Conservation (phyloP, 768 basidiomycete species). For the Russula virescens region DNA sequence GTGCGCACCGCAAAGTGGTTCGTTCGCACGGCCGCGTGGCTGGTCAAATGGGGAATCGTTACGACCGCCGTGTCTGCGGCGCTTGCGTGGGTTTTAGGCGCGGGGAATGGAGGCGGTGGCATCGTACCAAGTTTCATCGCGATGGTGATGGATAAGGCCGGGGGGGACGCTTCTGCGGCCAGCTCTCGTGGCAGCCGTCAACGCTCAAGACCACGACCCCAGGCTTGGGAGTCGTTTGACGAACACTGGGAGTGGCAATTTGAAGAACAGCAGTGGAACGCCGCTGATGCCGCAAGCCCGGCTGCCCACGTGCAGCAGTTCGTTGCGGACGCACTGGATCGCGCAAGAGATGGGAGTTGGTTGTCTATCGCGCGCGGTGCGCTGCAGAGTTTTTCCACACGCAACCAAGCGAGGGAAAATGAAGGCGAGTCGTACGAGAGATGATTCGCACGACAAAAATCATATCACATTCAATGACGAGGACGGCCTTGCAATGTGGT, state of each 20-base stretch:
- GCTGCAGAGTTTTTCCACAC: not conserved
- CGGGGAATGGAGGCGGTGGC: conserved; percentile 31
- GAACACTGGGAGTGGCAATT: conserved; percentile 57
- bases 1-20: conserved; percentile 78
- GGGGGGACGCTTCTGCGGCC: not conserved
- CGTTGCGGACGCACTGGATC: conserved; percentile 40
- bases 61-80: conserved; percentile 49
- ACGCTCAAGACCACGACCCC: conserved; percentile 33
- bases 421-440: not conserved
- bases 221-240: conserved; percentile 64
- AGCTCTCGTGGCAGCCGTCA: conserved; percentile 22
- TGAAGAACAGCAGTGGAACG: conserved; percentile 26
- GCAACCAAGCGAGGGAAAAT: not conserved
- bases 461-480: not conserved
- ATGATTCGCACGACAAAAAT: not conserved
- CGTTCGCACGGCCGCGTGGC: conserved; percentile 57
- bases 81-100: conserved; percentile 47
- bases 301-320: conserved; percentile 41
- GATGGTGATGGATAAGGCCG: conserved; percentile 33
- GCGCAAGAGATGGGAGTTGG: conserved; percentile 15
- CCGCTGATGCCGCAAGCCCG: conserved; percentile 27
- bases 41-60: conserved; percentile 73
- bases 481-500: not conserved
- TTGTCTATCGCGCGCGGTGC: conserved; percentile 15
- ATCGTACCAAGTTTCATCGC: conserved; percentile 38